phyloP scores from a whole-genome alignment of 2,329 filamentous ascomycete genomes.

The Cladosporium sp. region DNA sequence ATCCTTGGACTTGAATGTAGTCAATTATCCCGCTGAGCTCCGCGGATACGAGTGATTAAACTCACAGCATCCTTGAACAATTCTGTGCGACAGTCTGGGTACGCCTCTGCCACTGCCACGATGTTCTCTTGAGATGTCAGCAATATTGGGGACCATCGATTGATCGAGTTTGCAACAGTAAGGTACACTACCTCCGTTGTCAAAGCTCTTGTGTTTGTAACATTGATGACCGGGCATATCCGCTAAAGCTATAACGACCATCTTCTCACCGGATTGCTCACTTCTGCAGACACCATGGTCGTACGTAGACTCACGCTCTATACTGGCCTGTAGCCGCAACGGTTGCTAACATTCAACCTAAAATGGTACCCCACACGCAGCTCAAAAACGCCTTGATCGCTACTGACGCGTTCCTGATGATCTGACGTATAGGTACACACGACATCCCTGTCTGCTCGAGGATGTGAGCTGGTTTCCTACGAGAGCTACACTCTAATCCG shows the following conservation, averaged over 20 bases:
- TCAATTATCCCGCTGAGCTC: not conserved
- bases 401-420: constrained; percentile 16
- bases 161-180: not conserved
- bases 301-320: not conserved
- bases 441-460: not conserved
- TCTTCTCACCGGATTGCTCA: not conserved
- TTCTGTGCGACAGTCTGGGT: not conserved
- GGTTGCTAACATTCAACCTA: not conserved
- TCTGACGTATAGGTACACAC: not conserved
- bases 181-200: not conserved
- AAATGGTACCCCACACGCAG: not conserved
- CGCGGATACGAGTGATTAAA: not conserved
- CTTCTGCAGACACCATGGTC: not conserved
- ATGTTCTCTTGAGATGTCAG: not conserved
- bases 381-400: constrained; percentile 3
- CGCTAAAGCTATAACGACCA: not conserved
- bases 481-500: not conserved
- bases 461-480: not conserved
- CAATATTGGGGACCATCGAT: not conserved
- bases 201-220: not conserved
- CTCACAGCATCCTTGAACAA: not conserved
- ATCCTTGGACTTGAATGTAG: not conserved
- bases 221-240: not conserved
- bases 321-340: not conserved
- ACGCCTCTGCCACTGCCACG: not conserved